A percentile compares a stretch with the other conserved stretches of the same genome.
Evolutionary conservation across 2,329 filamentous ascomycete genomes (phyloP).

Genomic region (Epichloe elymi): DNA sequence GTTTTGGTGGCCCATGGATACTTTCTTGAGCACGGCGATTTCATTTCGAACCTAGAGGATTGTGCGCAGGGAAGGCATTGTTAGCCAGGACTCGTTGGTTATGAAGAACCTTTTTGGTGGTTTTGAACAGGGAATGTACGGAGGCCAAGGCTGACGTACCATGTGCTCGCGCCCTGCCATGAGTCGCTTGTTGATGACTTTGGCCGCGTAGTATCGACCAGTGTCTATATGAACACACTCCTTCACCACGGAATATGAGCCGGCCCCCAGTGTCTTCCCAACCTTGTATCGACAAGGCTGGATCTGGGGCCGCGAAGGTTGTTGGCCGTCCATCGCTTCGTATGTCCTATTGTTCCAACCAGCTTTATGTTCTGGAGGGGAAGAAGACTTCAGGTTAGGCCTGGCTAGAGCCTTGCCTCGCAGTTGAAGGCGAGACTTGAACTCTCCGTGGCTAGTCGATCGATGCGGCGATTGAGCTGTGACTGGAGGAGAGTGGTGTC

Average conservation of each 20-base stretch:
- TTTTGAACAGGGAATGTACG: neutral
- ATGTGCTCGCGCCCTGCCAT: conserved; percentile 98
- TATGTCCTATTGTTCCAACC: neutral
- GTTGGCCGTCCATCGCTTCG: conserved; percentile 14
- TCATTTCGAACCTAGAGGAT: conserved; percentile 72
- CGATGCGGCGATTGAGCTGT: neutral
- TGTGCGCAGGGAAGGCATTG: neutral
- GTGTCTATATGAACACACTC: conserved; percentile 99
- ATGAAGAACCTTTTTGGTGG: neutral
- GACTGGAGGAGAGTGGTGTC: neutral
- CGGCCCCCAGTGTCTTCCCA: conserved; percentile 90
- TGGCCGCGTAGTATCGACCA: conserved; percentile 93
- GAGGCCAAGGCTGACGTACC: conserved; percentile 39
- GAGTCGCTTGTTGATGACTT: conserved; percentile 96
- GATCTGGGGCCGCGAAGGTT: conserved; percentile 44
- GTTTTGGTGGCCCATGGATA: conserved; percentile 99
- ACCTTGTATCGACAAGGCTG: conserved; percentile 98
- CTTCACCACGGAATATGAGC: conserved; percentile 96
- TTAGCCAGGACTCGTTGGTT: neutral
- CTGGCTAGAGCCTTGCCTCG: neutral
- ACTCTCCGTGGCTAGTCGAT: neutral
- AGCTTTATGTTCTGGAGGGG: neutral
- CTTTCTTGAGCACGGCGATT: conserved; percentile 90
- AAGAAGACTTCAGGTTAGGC: neutral
- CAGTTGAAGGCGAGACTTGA: neutral